Percentiles rank a stretch among this genome's conserved stretches.
Evolutionary conservation across 192 early-diverging fungal genomes (phyloP).

Genomic region (Haplosporangium gracile): DNA sequence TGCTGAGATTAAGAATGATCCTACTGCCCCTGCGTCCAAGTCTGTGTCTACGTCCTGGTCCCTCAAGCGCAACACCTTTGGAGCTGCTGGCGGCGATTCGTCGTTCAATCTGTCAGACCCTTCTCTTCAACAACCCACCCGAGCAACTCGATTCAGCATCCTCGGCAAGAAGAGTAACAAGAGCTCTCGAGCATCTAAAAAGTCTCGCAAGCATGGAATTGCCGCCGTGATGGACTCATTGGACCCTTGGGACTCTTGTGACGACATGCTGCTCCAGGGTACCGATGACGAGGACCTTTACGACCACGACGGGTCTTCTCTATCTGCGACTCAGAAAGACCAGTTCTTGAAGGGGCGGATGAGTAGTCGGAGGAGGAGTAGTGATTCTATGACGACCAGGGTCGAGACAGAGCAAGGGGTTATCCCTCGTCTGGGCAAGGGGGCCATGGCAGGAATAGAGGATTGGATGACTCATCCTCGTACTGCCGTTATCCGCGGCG

Average conservation of each 20-base stretch:
- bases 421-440: neutral
- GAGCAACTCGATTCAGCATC: neutral
- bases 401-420: neutral
- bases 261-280: constrained; percentile 24
- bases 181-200: neutral
- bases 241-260: constrained; percentile 31
- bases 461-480: constrained; percentile 43
- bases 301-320: neutral
- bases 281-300: constrained; percentile 19
- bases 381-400: neutral
- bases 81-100: neutral
- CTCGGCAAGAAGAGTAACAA: neutral
- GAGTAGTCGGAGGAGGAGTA: constrained; percentile 12
- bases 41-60: neutral
- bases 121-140: neutral
- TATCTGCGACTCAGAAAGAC: neutral
- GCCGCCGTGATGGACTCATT: neutral
- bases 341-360: constrained; percentile 28
- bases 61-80: constrained; percentile 27
- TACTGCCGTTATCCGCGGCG: constrained; percentile 22
- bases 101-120: neutral
- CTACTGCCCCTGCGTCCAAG: neutral
- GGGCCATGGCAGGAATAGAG: neutral
- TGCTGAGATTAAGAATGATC: constrained; percentile 7
- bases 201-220: neutral